A percentile compares a stretch with the other conserved stretches of the same genome.
These are phyloP conservation scores for Delphinella strobiligena DNA, from an alignment of 2,329 filamentous ascomycete genomes.

Conservation along the genomic window DNA sequence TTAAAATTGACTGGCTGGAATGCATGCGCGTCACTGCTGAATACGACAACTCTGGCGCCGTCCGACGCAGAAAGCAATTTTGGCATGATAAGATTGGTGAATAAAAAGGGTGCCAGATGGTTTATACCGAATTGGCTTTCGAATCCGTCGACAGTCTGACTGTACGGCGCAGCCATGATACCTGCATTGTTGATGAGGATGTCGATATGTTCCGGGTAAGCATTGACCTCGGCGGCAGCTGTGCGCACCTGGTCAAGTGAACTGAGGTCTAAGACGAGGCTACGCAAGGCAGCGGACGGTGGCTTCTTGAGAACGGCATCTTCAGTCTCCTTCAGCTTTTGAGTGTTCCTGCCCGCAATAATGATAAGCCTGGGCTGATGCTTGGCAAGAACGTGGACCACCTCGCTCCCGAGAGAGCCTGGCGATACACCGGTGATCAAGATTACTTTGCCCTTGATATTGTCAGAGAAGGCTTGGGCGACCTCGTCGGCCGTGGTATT, in stretches of 20 bases:
- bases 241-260: constrained; percentile 37
- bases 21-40: too few species aligned
- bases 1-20: too few species aligned
- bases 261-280: constrained; percentile 38
- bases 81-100: constrained; percentile 20
- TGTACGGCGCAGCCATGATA: constrained; percentile 16
- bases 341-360: constrained; percentile 37
- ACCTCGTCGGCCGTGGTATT: too few species aligned
- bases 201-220: constrained; percentile 16
- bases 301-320: constrained; percentile 34
- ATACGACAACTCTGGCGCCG: too few species aligned
- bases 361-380: constrained; percentile 43
- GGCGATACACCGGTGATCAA: constrained; percentile 16
- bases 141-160: constrained; percentile 18
- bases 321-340: constrained; percentile 20
- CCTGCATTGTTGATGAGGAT: constrained; percentile 21
- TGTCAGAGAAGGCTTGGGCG: too few species aligned
- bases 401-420: constrained; percentile 22
- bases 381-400: constrained; percentile 34
- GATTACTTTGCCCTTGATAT: constrained; percentile 22
- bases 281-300: constrained; percentile 24
- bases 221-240: constrained; percentile 27
- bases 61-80: too few species aligned
- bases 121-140: constrained; percentile 24
- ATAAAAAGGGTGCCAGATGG: constrained; percentile 22